Percentiles rank a stretch among this genome's conserved stretches.
Evolutionary conservation across 2,329 filamentous ascomycete genomes (phyloP).

Genomic region (Pseudocercospora ulei): DNA sequence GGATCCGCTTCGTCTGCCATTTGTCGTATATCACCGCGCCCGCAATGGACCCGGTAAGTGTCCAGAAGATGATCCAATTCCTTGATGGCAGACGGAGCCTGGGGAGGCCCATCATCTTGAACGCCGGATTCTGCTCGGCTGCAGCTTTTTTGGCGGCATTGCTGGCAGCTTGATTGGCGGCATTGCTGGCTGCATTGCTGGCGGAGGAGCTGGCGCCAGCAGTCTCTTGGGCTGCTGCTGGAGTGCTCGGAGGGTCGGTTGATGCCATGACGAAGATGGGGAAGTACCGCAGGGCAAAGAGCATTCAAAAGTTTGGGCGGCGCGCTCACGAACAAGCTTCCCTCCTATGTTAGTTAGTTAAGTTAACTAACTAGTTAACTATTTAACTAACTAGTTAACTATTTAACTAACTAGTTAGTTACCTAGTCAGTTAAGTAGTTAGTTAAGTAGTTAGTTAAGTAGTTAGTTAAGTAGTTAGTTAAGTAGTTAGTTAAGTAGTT

Average conservation of each 20-base stretch:
- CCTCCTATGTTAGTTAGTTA: too few relatives aligned
- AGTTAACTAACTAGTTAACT: too few relatives aligned
- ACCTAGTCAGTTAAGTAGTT: too few relatives aligned
- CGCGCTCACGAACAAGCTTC: too few relatives aligned
- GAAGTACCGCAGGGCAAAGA: too few relatives aligned
- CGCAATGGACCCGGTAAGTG: slow-evolving; percentile 65
- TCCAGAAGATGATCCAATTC: slow-evolving; percentile 95
- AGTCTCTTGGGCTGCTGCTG: slow-evolving; percentile 20
- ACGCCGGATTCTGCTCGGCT: slow-evolving; percentile 56
- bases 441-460: too few relatives aligned
- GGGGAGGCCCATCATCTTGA: slow-evolving; percentile 68
- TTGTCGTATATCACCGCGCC: slow-evolving; percentile 83
- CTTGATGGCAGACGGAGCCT: slow-evolving; percentile 81
- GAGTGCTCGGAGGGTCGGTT: slow-evolving; percentile 19
- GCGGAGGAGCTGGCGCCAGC: slow-evolving; percentile 14
- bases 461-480: too few relatives aligned
- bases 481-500: background rate
- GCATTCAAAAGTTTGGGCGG: too few relatives aligned
- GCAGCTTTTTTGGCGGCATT: slow-evolving; percentile 15
- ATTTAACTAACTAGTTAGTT: too few relatives aligned
- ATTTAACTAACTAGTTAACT: too few relatives aligned
- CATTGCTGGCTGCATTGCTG: slow-evolving; percentile 10
- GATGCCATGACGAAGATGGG: background rate
- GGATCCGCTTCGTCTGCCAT: slow-evolving; percentile 73
- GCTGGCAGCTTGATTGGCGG: slow-evolving; percentile 9